These are phyloP conservation scores for Alliaria petiolata DNA, from an alignment of 345 rosid species.

Conservation along the genomic window DNA sequence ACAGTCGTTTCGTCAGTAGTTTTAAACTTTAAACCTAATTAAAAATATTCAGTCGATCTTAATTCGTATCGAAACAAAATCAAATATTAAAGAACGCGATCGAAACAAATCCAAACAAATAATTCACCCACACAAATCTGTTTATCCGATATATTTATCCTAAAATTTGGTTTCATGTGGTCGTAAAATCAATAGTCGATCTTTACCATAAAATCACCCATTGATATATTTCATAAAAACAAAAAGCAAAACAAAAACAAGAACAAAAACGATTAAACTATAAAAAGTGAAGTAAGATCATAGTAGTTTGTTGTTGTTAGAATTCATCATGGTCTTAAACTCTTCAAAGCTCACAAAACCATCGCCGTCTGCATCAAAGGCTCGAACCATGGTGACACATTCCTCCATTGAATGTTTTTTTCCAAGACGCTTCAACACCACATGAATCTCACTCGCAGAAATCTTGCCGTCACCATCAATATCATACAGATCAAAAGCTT, in stretches of 20 bases:
- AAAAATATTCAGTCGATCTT: too few species aligned
- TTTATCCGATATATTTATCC: not conserved
- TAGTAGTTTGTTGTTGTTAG: not conserved
- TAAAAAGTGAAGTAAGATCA: not conserved
- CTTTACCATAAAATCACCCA: not conserved
- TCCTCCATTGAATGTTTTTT: not conserved
- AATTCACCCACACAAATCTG: not conserved
- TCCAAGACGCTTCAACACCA: slow-evolving; percentile 7
- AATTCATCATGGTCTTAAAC: slow-evolving; percentile 3
- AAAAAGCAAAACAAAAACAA: not conserved
- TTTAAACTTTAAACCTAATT: too few species aligned
- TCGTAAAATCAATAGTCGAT: not conserved
- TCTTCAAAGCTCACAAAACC: slow-evolving; percentile 16
- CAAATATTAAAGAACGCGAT: not conserved
- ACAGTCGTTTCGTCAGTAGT: too few species aligned
- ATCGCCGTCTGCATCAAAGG: not conserved
- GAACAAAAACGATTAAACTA: not conserved
- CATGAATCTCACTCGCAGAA: slow-evolving; percentile 11
- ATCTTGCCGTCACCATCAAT: slow-evolving; percentile 19
- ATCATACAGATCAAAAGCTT: slow-evolving; percentile 21
- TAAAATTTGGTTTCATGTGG: not conserved
- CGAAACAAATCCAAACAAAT: not conserved
- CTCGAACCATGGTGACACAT: slow-evolving; percentile 2
- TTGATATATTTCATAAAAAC: too few species aligned
- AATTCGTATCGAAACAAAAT: not conserved